These are phyloP conservation scores for Sindora glabra DNA, from an alignment of 306 rosid species.

Conservation along the genomic window DNA sequence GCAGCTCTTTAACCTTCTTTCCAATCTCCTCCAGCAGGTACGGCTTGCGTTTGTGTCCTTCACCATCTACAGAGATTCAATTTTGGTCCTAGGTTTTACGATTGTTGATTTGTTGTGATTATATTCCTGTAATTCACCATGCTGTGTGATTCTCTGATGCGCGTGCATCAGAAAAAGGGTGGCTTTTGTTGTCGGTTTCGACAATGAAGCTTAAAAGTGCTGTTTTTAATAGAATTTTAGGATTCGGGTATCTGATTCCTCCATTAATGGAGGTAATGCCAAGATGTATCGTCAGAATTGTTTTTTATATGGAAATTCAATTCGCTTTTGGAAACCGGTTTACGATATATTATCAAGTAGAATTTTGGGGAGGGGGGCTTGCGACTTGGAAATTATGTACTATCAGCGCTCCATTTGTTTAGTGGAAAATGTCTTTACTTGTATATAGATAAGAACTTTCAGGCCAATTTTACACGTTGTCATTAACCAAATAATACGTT, in stretches of 20 bases:
- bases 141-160: neutral
- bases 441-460: no score
- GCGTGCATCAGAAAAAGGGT: neutral
- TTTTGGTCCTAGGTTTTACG: neutral
- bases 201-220: neutral
- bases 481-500: no score
- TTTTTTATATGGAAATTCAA: neutral
- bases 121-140: neutral
- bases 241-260: neutral
- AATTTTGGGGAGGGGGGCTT: neutral
- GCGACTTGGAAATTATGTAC: neutral
- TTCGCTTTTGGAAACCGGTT: neutral
- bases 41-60: neutral
- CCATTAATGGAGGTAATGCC: neutral
- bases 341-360: neutral
- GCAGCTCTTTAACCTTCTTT: conserved; percentile 75
- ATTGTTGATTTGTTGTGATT: neutral
- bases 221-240: neutral
- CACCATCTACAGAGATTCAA: neutral
- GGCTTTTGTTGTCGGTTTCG: neutral
- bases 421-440: no score
- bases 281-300: neutral
- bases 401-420: no score
- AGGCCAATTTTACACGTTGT: no score
- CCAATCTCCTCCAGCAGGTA: conserved; percentile 74